phyloP scores from a whole-genome alignment of 257 asterid genomes.

The Petunia axillaris region DNA sequence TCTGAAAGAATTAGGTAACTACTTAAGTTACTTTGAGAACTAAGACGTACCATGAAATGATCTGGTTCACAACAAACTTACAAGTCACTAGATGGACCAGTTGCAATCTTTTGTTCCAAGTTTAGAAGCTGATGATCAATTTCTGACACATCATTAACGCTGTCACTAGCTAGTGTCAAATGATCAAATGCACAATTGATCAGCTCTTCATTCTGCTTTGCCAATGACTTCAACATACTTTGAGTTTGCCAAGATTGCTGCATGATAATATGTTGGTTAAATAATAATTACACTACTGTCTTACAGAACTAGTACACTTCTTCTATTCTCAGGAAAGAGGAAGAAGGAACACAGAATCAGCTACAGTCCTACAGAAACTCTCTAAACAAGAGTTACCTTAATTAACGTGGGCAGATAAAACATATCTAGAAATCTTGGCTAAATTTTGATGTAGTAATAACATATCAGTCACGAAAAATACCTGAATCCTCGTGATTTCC shows the following conservation, averaged over 20 bases:
- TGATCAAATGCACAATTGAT: constrained; percentile 43
- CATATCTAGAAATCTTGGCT: too few species aligned
- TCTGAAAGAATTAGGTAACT: constrained; percentile 1
- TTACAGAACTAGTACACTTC: too few species aligned
- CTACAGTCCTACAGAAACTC: too few species aligned
- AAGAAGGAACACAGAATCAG: too few species aligned
- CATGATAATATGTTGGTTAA: background rate
- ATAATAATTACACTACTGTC: too few species aligned
- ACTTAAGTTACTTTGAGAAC: constrained; percentile 16
- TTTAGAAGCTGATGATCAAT: constrained; percentile 43
- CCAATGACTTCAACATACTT: constrained; percentile 28
- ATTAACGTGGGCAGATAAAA: too few species aligned
- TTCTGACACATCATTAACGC: constrained; percentile 53
- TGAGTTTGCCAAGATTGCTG: constrained; percentile 24
- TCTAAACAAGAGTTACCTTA: too few species aligned
- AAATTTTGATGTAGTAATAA: too few species aligned
- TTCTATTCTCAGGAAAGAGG: too few species aligned
- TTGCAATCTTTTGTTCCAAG: constrained; percentile 43
- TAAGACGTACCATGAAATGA: background rate
- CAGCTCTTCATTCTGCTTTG: background rate
- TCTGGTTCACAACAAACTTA: constrained; percentile 30
- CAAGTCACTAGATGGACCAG: constrained; percentile 51
- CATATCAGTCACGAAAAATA: constrained; percentile 28
- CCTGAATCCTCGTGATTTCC: constrained; percentile 75
- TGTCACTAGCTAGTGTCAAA: constrained; percentile 43